Evolutionary conservation across 257 asterid species (phyloP).

Genomic region (Jaltomata sinuosa): DNA sequence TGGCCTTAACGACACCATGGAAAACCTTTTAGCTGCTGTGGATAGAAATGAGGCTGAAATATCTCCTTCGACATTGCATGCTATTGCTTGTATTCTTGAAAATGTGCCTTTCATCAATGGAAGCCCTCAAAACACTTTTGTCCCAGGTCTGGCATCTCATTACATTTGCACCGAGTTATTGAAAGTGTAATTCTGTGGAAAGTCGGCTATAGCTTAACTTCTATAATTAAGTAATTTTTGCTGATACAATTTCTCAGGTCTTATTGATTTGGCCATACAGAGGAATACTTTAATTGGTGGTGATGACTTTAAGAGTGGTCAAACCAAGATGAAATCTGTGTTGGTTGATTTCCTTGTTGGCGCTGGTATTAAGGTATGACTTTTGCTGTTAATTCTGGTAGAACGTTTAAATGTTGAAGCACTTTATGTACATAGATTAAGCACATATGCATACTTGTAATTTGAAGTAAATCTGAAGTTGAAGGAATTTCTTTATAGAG

Average conservation of each 20-base stretch:
- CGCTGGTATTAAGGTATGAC: slow-evolving; percentile 87
- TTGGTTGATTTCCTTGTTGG: slow-evolving; percentile 98
- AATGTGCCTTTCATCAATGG: slow-evolving; percentile 88
- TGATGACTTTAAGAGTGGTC: slow-evolving; percentile 98
- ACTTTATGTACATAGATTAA: background rate
- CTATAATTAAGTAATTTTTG: background rate
- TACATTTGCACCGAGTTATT: background rate
- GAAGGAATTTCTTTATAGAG: background rate
- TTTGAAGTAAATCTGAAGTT: no score
- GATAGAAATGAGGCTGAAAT: slow-evolving; percentile 78
- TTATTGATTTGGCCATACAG: slow-evolving; percentile 77
- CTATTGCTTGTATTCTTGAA: slow-evolving; percentile 73
- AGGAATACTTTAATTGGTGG: slow-evolving; percentile 90
- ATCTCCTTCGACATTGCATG: slow-evolving; percentile 79
- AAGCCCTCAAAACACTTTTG: slow-evolving; percentile 98
- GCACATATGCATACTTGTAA: background rate
- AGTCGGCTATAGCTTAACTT: background rate
- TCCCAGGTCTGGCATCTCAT: slow-evolving; percentile 48
- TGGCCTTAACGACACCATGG: slow-evolving; percentile 79
- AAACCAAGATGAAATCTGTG: slow-evolving; percentile 95
- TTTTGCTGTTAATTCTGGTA: background rate
- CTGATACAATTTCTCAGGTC: slow-evolving; percentile 28
- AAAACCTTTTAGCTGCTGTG: slow-evolving; percentile 68
- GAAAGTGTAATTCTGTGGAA: background rate
- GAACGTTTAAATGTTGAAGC: background rate